phyloP scores from a whole-genome alignment of 768 basidiomycete species.

The Dendrothele bispora region DNA sequence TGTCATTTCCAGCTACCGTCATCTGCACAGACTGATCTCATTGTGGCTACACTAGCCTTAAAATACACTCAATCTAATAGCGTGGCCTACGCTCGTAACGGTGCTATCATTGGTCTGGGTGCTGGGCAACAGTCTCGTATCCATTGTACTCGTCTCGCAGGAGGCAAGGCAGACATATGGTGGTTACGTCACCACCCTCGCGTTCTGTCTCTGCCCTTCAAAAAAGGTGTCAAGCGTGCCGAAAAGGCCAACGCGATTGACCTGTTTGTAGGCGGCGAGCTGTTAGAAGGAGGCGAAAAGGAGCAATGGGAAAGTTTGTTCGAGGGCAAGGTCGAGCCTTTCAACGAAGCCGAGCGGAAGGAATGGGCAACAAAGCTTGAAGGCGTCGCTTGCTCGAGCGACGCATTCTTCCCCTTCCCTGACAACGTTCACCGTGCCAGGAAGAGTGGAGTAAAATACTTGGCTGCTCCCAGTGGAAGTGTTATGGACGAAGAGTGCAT shows the following conservation, averaged over 20 bases:
- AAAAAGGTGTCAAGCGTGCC: slow-evolving; percentile 95
- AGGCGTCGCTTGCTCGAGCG: slow-evolving; percentile 90
- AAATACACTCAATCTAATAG: slow-evolving; percentile 99
- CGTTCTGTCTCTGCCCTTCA: slow-evolving; percentile 91
- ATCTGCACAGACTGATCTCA: slow-evolving; percentile 83
- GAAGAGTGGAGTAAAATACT: slow-evolving; percentile 89
- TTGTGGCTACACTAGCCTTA: slow-evolving; percentile 93
- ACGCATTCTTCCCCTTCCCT: slow-evolving; percentile 99
- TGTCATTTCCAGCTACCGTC: slow-evolving; percentile 59
- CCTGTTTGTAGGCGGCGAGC: slow-evolving; percentile 89
- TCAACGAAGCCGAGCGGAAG: slow-evolving; percentile 70
- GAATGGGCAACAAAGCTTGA: slow-evolving; percentile 75
- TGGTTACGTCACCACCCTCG: slow-evolving; percentile 97
- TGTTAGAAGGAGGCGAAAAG: slow-evolving; percentile 86
- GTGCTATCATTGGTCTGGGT: slow-evolving; percentile 92
- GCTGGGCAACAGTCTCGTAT: slow-evolving; percentile 99
- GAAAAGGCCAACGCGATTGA: slow-evolving; percentile 99
- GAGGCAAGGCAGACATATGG: slow-evolving; percentile 98
- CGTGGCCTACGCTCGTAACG: slow-evolving; percentile 91
- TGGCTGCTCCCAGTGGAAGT: slow-evolving; percentile 90
- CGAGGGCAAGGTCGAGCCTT: slow-evolving; percentile 61
- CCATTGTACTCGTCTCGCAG: slow-evolving; percentile 97
- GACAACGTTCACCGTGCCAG: slow-evolving; percentile 95
- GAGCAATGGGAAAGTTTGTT: slow-evolving; percentile 91
- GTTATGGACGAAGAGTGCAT: slow-evolving; percentile 98